phyloP scores from a whole-genome alignment of 805 yeast genomes.

The Metschnikowia chrysomelidarum region DNA sequence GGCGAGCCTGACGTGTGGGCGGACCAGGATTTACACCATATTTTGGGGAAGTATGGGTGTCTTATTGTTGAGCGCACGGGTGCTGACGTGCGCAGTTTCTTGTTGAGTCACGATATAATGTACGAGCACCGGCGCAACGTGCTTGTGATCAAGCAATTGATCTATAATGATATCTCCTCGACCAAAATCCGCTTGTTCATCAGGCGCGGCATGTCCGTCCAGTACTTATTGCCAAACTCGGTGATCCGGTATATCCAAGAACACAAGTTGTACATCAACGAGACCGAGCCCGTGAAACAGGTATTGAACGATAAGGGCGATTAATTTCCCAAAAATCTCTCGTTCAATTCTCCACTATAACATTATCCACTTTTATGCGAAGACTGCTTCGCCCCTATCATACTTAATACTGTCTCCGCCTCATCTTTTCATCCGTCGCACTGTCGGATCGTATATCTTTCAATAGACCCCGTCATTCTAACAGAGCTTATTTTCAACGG shows the following conservation, averaged over 20 bases:
- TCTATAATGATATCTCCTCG: conserved; percentile 93
- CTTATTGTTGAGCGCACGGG: conserved; percentile 96
- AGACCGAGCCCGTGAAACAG: conserved; percentile 91
- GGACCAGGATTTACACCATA: conserved; percentile 90
- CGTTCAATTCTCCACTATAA: neutral
- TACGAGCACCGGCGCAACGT: conserved; percentile 94
- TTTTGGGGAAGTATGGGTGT: conserved; percentile 94
- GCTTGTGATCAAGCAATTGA: conserved; percentile 90
- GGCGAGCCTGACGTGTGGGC: conserved; percentile 99
- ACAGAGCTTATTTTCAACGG: too few species aligned
- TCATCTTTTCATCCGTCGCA: too few species aligned
- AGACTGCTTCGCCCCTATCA: too few species aligned
- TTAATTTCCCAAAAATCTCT: too few species aligned
- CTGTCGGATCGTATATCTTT: too few species aligned
- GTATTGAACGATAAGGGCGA: conserved; percentile 48
- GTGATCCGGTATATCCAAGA: conserved; percentile 95
- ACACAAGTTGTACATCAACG: conserved; percentile 78
- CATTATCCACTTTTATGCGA: too few species aligned
- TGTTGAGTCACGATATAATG: conserved; percentile 94
- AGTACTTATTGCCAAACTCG: conserved; percentile 87
- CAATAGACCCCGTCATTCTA: too few species aligned
- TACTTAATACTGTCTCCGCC: too few species aligned
- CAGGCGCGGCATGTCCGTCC: conserved; percentile 95
- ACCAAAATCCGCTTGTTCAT: conserved; percentile 92
- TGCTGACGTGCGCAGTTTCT: conserved; percentile 87